A percentile compares a stretch with the other conserved stretches of the same genome.
phyloP scores from a whole-genome alignment of 257 asterid species.

The Thymus quinquecostatus region DNA sequence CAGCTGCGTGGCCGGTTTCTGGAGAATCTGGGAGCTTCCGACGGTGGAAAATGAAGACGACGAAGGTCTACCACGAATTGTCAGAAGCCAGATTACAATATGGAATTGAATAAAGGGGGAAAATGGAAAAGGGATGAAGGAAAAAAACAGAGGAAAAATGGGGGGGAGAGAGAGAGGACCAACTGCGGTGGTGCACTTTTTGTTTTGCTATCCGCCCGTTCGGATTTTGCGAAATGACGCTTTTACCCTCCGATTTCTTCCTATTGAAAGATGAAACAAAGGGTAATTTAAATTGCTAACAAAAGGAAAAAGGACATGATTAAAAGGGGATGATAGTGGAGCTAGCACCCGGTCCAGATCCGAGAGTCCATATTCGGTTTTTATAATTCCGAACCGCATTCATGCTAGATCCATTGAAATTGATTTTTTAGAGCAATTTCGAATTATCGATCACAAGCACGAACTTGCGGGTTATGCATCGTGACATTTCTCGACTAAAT shows the following conservation, averaged over 20 bases:
- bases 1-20: constrained; percentile 35
- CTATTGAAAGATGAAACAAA: no score
- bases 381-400: no score
- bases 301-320: no score
- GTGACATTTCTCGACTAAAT: no score
- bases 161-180: not conserved
- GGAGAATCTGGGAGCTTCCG: constrained; percentile 32
- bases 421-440: no score
- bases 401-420: no score
- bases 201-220: constrained; percentile 26
- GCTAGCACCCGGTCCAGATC: no score
- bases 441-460: no score
- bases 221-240: constrained; percentile 17
- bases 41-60: constrained; percentile 35
- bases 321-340: no score
- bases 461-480: no score
- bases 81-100: constrained; percentile 26
- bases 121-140: not conserved
- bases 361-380: no score
- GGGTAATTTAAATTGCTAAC: not conserved
- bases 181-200: constrained; percentile 13
- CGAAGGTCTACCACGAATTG: constrained; percentile 32
- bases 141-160: not conserved
- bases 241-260: not conserved
- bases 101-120: not conserved